phyloP scores from a whole-genome alignment of 73 alveolate species.

The Blepharisma japonicum region DNA sequence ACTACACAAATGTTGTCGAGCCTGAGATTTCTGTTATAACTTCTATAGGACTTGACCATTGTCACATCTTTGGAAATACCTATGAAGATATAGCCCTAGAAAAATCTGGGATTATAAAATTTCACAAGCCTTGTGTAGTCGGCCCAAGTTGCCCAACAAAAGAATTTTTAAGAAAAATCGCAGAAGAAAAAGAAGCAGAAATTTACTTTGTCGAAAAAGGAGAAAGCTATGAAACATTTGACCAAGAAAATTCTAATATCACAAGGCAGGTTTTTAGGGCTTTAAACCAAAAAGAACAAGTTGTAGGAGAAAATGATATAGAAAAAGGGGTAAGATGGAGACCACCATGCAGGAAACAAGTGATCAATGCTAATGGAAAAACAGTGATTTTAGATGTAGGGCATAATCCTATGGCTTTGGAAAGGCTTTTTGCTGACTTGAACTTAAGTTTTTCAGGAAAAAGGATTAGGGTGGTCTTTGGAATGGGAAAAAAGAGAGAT shows the following conservation, averaged over 20 bases:
- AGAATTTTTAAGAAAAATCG: slow-evolving; percentile 25
- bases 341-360: slow-evolving; percentile 44
- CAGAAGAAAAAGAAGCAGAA: slow-evolving; percentile 28
- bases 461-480: slow-evolving; percentile 36
- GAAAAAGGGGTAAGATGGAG: slow-evolving; percentile 27
- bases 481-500: too few species aligned
- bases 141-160: slow-evolving; percentile 62
- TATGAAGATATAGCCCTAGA: slow-evolving; percentile 61
- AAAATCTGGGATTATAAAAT: slow-evolving; percentile 78
- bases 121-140: slow-evolving; percentile 52
- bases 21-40: slow-evolving; percentile 75
- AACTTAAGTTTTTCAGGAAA: slow-evolving; percentile 24
- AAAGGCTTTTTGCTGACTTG: slow-evolving; percentile 31
- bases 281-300: background rate
- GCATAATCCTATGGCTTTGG: slow-evolving; percentile 49
- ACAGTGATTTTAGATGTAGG: slow-evolving; percentile 41
- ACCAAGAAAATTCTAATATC: slow-evolving; percentile 31
- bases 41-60: slow-evolving; percentile 82
- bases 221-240: slow-evolving; percentile 17
- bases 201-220: slow-evolving; percentile 26
- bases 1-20: slow-evolving; percentile 66
- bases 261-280: background rate
- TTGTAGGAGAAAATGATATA: slow-evolving; percentile 22
- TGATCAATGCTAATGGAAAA: background rate
- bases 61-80: slow-evolving; percentile 72